phyloP scores from a whole-genome alignment of 768 basidiomycete species.

The Arthromyces matolae region DNA sequence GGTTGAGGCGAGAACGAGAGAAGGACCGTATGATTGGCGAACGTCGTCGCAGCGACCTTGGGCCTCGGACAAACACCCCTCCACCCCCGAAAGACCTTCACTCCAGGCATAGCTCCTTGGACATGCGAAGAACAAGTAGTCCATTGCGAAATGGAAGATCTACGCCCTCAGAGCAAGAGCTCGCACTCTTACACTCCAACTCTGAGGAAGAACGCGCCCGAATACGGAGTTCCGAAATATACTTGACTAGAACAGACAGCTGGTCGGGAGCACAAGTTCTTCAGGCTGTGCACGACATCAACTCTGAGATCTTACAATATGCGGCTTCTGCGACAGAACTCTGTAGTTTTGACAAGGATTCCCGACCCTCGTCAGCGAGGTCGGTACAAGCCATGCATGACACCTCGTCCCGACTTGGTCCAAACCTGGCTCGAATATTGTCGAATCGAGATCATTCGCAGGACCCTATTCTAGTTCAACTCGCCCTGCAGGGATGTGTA shows the following conservation, averaged over 20 bases:
- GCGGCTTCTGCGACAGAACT: constrained; percentile 72
- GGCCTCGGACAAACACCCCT: constrained; percentile 20
- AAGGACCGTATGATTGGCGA: constrained; percentile 31
- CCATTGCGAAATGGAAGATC: constrained; percentile 16
- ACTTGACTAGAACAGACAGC: constrained; percentile 68
- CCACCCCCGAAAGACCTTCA: constrained; percentile 12
- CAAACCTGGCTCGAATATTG: constrained; percentile 56
- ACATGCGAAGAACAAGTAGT: constrained; percentile 27
- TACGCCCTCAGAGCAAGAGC: constrained; percentile 16
- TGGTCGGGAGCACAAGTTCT: constrained; percentile 79
- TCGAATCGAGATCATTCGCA: constrained; percentile 65
- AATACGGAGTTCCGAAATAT: constrained; percentile 55
- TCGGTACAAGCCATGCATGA: constrained; percentile 53
- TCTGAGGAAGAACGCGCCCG: constrained; percentile 57
- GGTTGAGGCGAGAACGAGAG: constrained; percentile 39
- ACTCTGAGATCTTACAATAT: constrained; percentile 78
- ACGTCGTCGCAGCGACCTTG: constrained; percentile 27
- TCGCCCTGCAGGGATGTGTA: constrained; percentile 71
- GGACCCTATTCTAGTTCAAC: constrained; percentile 73
- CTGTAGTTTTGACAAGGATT: constrained; percentile 46
- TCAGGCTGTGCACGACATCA: constrained; percentile 76
- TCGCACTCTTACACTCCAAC: constrained; percentile 10
- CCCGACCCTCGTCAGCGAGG: constrained; percentile 36
- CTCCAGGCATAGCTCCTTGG: constrained; percentile 27
- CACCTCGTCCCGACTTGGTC: constrained; percentile 60